A percentile compares a stretch with the other conserved stretches of the same genome.
These are phyloP conservation scores for Lophiostoma macrostomum DNA, from an alignment of 495 filamentous ascomycete species.

Conservation along the genomic window DNA sequence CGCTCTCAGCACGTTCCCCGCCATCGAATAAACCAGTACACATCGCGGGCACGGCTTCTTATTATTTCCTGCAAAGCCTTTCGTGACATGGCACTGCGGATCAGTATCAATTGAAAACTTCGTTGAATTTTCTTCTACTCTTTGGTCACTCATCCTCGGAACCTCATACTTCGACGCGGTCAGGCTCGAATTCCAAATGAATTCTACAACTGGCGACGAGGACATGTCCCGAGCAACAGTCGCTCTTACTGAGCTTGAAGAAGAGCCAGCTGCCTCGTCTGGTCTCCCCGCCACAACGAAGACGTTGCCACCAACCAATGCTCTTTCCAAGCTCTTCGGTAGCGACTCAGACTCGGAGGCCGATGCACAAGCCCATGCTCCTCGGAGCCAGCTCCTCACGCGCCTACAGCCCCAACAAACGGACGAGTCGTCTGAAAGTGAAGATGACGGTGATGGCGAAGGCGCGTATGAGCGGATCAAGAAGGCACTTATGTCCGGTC, in stretches of 20 bases:
- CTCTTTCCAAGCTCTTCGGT: conserved; percentile 20
- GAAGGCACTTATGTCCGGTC: conserved; percentile 6
- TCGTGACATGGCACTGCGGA: neutral
- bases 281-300: no score
- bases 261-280: conserved; percentile 1
- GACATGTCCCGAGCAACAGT: no score
- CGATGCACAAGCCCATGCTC: conserved; percentile 13
- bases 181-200: neutral
- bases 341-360: conserved; percentile 22
- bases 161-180: neutral
- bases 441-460: conserved; percentile 11
- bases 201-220: neutral
- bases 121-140: neutral
- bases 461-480: conserved; percentile 22
- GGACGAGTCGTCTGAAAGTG: conserved; percentile 12
- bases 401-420: conserved; percentile 11
- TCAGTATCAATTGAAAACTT: conserved; percentile 1
- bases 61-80: neutral
- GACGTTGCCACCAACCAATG: conserved; percentile 1
- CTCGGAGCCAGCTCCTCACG: conserved; percentile 18
- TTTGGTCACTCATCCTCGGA: neutral
- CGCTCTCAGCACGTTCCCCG: neutral
- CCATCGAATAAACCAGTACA: neutral
- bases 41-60: neutral
- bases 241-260: conserved; percentile 2